Conservation (phyloP, 768 basidiomycete species). For the Strobilomyces echinocephalus region DNA sequence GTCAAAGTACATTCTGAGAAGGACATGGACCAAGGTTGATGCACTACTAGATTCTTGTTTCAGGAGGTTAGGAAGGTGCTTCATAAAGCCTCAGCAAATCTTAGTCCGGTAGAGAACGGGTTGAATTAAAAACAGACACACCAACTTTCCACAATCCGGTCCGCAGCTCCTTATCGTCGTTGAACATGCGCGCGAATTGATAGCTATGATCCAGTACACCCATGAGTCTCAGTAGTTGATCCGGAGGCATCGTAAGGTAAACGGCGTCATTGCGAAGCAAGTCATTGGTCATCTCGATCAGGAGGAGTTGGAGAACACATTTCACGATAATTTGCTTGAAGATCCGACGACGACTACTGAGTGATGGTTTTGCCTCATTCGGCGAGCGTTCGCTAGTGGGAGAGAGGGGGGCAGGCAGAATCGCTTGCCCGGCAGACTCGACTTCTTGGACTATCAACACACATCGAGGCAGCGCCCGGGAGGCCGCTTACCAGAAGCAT, state of each 20-base stretch:
- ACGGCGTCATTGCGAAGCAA: conserved; percentile 88
- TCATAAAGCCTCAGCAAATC: conserved; percentile 85
- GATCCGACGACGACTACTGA: conserved; percentile 70
- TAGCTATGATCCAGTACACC: conserved; percentile 95
- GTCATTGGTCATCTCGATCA: conserved; percentile 97
- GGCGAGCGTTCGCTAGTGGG: conserved; percentile 57
- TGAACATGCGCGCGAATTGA: conserved; percentile 95
- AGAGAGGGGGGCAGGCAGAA: conserved; percentile 85
- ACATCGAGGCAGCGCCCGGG: neutral
- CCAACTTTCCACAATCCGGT: conserved; percentile 99
- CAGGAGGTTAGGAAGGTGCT: conserved; percentile 93
- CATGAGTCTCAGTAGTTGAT: conserved; percentile 90
- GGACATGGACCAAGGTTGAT: conserved; percentile 85
- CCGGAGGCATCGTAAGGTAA: conserved; percentile 90
- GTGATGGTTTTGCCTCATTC: conserved; percentile 47
- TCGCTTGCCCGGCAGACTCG: conserved; percentile 60
- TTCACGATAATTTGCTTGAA: conserved; percentile 99
- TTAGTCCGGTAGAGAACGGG: conserved; percentile 2
- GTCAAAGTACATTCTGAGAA: conserved; percentile 93
- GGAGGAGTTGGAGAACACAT: conserved; percentile 92
- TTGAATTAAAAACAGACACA: conserved; percentile 39
- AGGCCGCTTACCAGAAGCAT: conserved; percentile 34
- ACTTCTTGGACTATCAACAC: conserved; percentile 5
- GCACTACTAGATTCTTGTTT: conserved; percentile 99
- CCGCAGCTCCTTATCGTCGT: conserved; percentile 95